These are phyloP conservation scores for Laguncularia racemosa DNA, from an alignment of 345 rosid genomes.

Conservation along the genomic window DNA sequence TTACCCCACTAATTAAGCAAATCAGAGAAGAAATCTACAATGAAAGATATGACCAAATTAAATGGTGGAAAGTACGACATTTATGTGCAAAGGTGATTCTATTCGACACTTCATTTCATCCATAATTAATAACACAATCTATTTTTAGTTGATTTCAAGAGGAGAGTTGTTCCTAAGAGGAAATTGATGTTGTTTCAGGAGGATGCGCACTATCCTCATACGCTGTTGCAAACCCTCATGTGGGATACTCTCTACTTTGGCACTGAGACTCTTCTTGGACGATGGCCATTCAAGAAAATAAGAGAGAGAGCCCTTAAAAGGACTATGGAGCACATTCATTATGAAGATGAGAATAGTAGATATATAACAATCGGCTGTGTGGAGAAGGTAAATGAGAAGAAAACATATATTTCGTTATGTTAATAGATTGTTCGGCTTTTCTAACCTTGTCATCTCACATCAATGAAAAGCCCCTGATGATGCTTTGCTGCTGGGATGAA, in stretches of 20 bases:
- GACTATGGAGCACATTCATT: conserved; percentile 56
- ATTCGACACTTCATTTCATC: not conserved
- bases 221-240: conserved; percentile 41
- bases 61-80: conserved; percentile 41
- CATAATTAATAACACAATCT: not conserved
- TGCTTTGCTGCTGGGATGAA: conserved; percentile 83
- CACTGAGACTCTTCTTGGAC: conserved; percentile 37
- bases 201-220: conserved; percentile 55
- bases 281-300: conserved; percentile 54
- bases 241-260: conserved; percentile 49
- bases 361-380: conserved; percentile 57
- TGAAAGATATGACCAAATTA: conserved; percentile 42
- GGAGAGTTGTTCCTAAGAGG: not conserved
- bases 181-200: conserved; percentile 25
- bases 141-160: not conserved
- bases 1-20: conserved; percentile 41
- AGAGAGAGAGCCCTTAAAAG: conserved; percentile 42
- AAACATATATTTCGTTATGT: not conserved
- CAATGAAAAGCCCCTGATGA: conserved; percentile 33
- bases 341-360: conserved; percentile 61
- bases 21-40: conserved; percentile 44
- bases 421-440: not conserved
- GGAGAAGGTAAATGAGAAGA: conserved; percentile 35
- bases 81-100: conserved; percentile 35
- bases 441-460: not conserved